Conservation (phyloP, 2,329 filamentous ascomycete genomes). For the Trichoderma afroharzianum region DNA sequence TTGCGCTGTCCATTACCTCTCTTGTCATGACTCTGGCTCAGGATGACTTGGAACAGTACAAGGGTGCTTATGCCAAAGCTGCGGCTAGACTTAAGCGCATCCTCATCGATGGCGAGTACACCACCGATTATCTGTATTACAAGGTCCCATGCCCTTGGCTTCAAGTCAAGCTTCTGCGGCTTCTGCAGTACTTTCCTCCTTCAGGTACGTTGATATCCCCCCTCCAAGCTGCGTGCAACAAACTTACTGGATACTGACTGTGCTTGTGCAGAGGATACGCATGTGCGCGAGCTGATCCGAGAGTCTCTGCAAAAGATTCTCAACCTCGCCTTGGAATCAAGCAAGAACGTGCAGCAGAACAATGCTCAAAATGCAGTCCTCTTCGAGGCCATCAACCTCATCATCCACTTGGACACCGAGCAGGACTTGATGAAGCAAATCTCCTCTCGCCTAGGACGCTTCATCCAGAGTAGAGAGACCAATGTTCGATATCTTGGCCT, state of each 20-base stretch:
- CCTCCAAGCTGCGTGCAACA: background rate
- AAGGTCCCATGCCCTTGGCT: slow-evolving; percentile 99
- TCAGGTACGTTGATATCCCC: slow-evolving; percentile 58
- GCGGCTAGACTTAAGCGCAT: slow-evolving; percentile 86
- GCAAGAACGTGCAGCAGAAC: slow-evolving; percentile 98
- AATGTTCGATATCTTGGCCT: slow-evolving; percentile 95
- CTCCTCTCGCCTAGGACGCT: slow-evolving; percentile 83
- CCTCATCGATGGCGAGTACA: slow-evolving; percentile 83
- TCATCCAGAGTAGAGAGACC: slow-evolving; percentile 94
- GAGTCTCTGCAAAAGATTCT: slow-evolving; percentile 89
- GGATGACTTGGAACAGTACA: slow-evolving; percentile 91
- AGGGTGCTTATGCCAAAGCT: slow-evolving; percentile 89
- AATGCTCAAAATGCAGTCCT: slow-evolving; percentile 97
- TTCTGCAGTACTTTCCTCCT: slow-evolving; percentile 94
- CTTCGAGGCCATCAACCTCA: slow-evolving; percentile 97
- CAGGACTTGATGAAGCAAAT: slow-evolving; percentile 95
- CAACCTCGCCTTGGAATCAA: slow-evolving; percentile 85
- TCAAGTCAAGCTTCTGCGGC: slow-evolving; percentile 85
- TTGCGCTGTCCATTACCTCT: slow-evolving; percentile 91
- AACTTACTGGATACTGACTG: background rate
- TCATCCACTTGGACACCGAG: slow-evolving; percentile 96
- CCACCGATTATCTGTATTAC: slow-evolving; percentile 94
- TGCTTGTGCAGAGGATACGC: slow-evolving; percentile 70
- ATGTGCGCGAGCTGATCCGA: slow-evolving; percentile 86
- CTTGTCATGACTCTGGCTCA: slow-evolving; percentile 92